Conservation (phyloP, 129 eudicot genomes). For the Lonicera japonica region DNA sequence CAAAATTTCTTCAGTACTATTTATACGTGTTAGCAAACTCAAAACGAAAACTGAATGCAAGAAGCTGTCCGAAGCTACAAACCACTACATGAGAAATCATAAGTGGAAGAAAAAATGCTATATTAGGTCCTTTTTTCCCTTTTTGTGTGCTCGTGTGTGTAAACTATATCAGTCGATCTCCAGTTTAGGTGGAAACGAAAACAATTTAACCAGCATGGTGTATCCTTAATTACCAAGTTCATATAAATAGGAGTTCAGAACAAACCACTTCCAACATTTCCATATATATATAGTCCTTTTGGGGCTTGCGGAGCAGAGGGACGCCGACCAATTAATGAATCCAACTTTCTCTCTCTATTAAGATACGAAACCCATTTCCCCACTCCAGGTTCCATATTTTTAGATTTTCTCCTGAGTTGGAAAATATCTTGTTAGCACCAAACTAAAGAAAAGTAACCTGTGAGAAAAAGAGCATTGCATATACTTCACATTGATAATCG, state of each 20-base stretch:
- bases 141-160: too few relatives aligned
- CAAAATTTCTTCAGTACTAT: conserved; percentile 4
- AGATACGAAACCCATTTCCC: conserved; percentile 98
- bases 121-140: too few relatives aligned
- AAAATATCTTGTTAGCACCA: conserved; percentile 14
- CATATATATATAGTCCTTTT: conserved; percentile 82
- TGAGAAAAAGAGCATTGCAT: not conserved
- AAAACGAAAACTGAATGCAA: not conserved
- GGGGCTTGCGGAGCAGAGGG: conserved; percentile 84
- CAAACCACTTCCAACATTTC: conserved; percentile 98
- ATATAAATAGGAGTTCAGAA: not conserved
- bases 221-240: not conserved
- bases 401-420: conserved; percentile 40
- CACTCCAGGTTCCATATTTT: conserved; percentile 74
- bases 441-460: conserved; percentile 5
- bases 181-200: not conserved
- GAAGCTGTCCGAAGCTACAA: not conserved
- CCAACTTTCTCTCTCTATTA: conserved; percentile 86
- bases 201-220: not conserved
- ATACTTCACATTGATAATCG: not conserved
- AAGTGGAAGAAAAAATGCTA: not conserved
- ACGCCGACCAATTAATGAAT: conserved; percentile 58
- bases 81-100: not conserved
- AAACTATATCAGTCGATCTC: conserved; percentile 2
- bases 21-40: not conserved